Evolutionary conservation across 106 monocot species (phyloP).

Genomic region (Hemerocallis citrina): DNA sequence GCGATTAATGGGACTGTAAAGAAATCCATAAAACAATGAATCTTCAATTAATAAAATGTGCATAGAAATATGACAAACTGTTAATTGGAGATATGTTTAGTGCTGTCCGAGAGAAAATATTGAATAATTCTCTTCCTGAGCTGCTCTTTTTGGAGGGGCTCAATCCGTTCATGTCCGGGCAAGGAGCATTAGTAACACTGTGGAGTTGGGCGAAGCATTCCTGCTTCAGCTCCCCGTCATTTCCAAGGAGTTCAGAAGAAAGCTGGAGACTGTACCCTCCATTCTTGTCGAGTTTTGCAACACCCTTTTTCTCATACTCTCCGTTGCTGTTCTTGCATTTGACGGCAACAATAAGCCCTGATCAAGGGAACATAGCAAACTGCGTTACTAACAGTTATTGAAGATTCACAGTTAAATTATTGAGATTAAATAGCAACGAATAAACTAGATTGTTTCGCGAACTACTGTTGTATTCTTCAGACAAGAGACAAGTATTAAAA

Average conservation of each 20-base stretch:
- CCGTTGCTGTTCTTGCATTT: constrained; percentile 25
- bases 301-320: constrained; percentile 13
- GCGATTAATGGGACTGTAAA: too few species aligned
- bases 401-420: not conserved
- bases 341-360: constrained; percentile 32
- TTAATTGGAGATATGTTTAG: too few species aligned
- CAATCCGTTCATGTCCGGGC: constrained; percentile 6
- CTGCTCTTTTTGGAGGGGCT: constrained; percentile 3
- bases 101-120: too few species aligned
- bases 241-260: constrained; percentile 3
- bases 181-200: constrained; percentile 10
- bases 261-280: constrained; percentile 23
- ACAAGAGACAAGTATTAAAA: not conserved
- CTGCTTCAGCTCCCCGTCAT: constrained; percentile 9
- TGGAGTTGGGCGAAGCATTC: constrained; percentile 34
- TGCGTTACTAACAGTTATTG: not conserved
- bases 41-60: too few species aligned
- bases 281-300: constrained; percentile 11
- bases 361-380: not conserved
- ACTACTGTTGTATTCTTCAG: too few species aligned
- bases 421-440: too few species aligned
- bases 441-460: too few species aligned
- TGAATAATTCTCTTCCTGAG: not conserved
- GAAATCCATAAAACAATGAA: too few species aligned
- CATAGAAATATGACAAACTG: too few species aligned